Evolutionary conservation across 2,329 filamentous ascomycete species (phyloP), one percentile per base, ranked within the genome.

Genomic region (Diaporthe ampelina): DNA sequence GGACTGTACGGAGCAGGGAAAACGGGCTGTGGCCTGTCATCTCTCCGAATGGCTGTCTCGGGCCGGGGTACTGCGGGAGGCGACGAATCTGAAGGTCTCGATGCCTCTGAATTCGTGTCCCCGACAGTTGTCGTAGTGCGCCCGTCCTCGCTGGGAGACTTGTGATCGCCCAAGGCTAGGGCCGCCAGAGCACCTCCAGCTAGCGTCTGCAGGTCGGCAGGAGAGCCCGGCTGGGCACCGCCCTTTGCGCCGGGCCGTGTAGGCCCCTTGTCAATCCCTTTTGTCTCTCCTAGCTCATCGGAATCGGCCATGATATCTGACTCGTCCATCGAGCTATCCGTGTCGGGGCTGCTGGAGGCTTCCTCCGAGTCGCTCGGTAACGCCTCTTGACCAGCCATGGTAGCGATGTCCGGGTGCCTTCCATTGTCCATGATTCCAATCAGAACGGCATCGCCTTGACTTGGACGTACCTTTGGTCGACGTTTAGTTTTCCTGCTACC

Each of bases 371-470:
- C 83, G 45, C 80, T 72, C 40, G 87, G 85, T 63, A 94, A 84
- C 29, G 89, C 86, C 77, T 87, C 81, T 76, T 85, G 83, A 76
- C 87, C 88, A 73, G 90, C 92, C 79, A 84, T 81, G 77, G 84
- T 84, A 74, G 92, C 91, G 79, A 94, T 89, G 68, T 95, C 91
- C 68, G 89, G 91, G 77, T 86, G 86, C 79, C 91, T 91, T 79
- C 91, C 90, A 80, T 86, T 89, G 78, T 86, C 90, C 85, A 95
- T 88, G 81, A 88, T 86, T 73, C 85, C 84, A 76, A 96, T 88
- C 82, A 96, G 87, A 77, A 94, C 91, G 78, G 87, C 90, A 88
- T 94, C 91, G 78, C 89, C 90, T 80, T 89, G 89, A 78, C 85
- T 90, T 56, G 89, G 85, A 77, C 83, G 86, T 76, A 87, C 83